Evolutionary conservation across 1,284 basidiomycete genomes (phyloP), one percentile per base, ranked within the genome.

Genomic region (Athelia sp.): DNA sequence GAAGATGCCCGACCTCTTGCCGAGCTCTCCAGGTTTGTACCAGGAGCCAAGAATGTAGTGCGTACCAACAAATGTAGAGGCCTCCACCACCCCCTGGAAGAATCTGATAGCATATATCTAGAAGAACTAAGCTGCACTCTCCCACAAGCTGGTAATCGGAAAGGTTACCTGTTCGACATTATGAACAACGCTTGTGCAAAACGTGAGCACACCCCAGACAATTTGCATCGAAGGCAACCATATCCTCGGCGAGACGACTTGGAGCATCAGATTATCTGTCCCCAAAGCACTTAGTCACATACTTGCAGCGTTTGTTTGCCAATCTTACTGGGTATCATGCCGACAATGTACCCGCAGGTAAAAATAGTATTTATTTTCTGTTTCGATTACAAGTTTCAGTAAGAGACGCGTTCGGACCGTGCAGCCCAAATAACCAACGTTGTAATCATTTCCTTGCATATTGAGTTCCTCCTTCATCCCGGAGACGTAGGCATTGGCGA

Each of bases 391-490:
- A 55, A 45, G 29, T 4, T 29, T 29, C 26, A 29, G 13, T 36
- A 49, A 29, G n/a, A 17, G 42, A 36, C 23, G 43, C 47, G 38
- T 31, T 19, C 43, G 35, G 21, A n/a, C 26, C 18, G 22, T 21
- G 35, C 49, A 23, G 13, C 26, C 13, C 26, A 29, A 31, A 35
- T n/a, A n/a, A 48, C 66, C 52, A 45, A 79, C 83, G 62, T 90
- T 90, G 61, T 79, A 82, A 52, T 90, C 74, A 38, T 78, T 84
- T 26, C 86, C 86, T 45, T 73, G 66, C 79, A 90, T 84, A 51
- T 74, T 58, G 29, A 91, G 73, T 43, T 89, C 87, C 64, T 91
- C 85, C 56, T 78, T 82, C 88, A 93, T 90, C 3, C 89, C 90
- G 3, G 85, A 88, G 15, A 92, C 86, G 62, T 87, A 88, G 8